Evolutionary conservation across 495 filamentous ascomycete species (phyloP).

Genomic region (Darksidea phi): DNA sequence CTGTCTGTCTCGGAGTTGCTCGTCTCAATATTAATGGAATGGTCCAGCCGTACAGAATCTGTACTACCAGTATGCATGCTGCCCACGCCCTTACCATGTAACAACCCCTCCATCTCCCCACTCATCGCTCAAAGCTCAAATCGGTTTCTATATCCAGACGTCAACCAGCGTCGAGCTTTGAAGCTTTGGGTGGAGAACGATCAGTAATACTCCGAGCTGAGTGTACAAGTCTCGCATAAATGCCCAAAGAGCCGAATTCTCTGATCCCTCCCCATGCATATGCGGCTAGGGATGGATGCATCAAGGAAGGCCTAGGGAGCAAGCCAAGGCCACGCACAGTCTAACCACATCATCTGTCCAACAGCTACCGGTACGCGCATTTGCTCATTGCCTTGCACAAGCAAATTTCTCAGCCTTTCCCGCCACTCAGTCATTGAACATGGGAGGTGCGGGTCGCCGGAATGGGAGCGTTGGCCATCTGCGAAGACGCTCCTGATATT

Average conservation of each 20-base stretch:
- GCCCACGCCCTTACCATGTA: background rate
- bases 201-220: too few relatives aligned
- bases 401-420: constrained; percentile 3
- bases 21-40: constrained; percentile 17
- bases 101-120: background rate
- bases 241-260: constrained; percentile 12
- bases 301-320: constrained; percentile 17
- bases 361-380: constrained; percentile 5
- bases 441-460: too few relatives aligned
- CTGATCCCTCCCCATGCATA: constrained; percentile 30
- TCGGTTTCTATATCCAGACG: too few relatives aligned
- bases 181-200: too few relatives aligned
- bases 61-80: too few relatives aligned
- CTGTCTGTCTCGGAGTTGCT: constrained; percentile 8
- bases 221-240: background rate
- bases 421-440: background rate
- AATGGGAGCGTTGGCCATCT: too few relatives aligned
- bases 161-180: too few relatives aligned
- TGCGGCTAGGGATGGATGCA: constrained; percentile 30
- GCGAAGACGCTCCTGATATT: background rate
- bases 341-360: constrained; percentile 5
- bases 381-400: background rate
- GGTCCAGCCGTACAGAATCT: background rate
- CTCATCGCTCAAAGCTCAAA: too few relatives aligned
- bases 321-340: background rate